Percentiles rank a stretch among this genome's conserved stretches.
phyloP scores from a whole-genome alignment of 441 rosid genomes.

The Bocquillonia castaneifolia region DNA sequence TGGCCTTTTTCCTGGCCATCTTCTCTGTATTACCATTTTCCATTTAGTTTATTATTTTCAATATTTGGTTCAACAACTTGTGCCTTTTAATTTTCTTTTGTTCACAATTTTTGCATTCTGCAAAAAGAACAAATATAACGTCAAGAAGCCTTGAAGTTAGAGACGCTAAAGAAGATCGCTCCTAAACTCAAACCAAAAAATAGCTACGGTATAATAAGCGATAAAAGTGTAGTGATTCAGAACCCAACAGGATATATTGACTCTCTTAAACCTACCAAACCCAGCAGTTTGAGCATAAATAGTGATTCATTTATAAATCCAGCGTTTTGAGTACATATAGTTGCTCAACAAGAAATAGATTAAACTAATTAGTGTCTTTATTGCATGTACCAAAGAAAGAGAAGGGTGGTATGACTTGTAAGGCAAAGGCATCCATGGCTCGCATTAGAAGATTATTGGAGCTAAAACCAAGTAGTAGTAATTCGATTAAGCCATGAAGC shows the following conservation, averaged over 20 bases:
- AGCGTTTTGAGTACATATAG: slow-evolving; percentile 44
- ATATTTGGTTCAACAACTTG: background rate
- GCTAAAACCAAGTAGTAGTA: slow-evolving; percentile 49
- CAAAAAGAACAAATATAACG: slow-evolving; percentile 78
- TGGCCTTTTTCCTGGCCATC: no score
- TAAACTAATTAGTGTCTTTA: slow-evolving; percentile 61
- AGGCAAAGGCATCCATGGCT: slow-evolving; percentile 58
- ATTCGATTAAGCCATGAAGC: slow-evolving; percentile 46
- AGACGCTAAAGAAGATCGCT: slow-evolving; percentile 92
- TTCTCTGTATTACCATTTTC: background rate
- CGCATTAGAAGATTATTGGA: slow-evolving; percentile 85
- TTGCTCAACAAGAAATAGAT: slow-evolving; percentile 51
- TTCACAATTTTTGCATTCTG: slow-evolving; percentile 19
- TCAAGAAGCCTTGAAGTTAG: slow-evolving; percentile 72
- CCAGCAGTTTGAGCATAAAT: no score
- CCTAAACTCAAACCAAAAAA: slow-evolving; percentile 58
- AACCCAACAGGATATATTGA: slow-evolving; percentile 55
- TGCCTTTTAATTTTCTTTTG: background rate
- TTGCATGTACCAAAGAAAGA: slow-evolving; percentile 62
- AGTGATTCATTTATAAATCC: no score
- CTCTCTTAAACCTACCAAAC: slow-evolving; percentile 45
- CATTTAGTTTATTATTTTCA: slow-evolving; percentile 1
- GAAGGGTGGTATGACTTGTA: slow-evolving; percentile 34
- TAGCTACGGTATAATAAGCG: slow-evolving; percentile 47
- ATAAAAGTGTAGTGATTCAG: slow-evolving; percentile 82